Base-by-base conservation (phyloP, 768 basidiomycete genomes). In the Podaxis pistillaris region DNA sequence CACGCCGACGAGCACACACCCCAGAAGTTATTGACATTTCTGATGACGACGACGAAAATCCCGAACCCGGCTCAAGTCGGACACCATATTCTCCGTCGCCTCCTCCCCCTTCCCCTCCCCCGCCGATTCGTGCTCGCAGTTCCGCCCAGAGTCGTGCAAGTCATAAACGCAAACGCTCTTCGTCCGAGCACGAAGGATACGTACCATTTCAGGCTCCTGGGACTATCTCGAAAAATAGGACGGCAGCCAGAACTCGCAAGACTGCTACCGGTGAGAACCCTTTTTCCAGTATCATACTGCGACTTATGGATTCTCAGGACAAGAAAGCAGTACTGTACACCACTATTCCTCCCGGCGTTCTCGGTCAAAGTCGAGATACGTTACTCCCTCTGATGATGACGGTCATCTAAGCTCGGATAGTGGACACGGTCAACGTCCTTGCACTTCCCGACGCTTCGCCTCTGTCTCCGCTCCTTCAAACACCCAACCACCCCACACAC, bases 401-500 rank as follows among this genome's bases (percentile, higher is more conserved):
- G 33, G 33, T 30, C 7, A 38, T 12, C 50, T 46, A 12, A 62
- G 54, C 37, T 62, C 46, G 4, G 52, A 62, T 26, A 53, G 28
- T 6, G 54, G 50, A 4, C 15, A 38, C 26, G n/a, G 51, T 9
- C 46, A 26, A n/a, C 54, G 33, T 9, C 60, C 6, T 28, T 54
- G 40, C 51, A 7, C 22, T 38, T 13, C 46, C 3, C 33, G 28
- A 15, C 61, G 54, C 17, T 38, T 28, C 19, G 19, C 61, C 69
- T 64, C 61, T 62, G 13, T 67, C 72, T 63, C 70, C 69, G 4
- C 68, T 71, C 51, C 66, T 66, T 60, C 37, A 71, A 60, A 69
- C 53, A 41, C 36, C 13, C 60, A 66, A 28, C 67, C 68, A 4
- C 58, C 64, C 51, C 63, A 69, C 52, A 58, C 65, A 9, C 66